Evolutionary conservation across 2,329 filamentous ascomycete species (phyloP), one percentile per base, ranked within the genome.

Genomic region (Cladobotryum mycophilum): DNA sequence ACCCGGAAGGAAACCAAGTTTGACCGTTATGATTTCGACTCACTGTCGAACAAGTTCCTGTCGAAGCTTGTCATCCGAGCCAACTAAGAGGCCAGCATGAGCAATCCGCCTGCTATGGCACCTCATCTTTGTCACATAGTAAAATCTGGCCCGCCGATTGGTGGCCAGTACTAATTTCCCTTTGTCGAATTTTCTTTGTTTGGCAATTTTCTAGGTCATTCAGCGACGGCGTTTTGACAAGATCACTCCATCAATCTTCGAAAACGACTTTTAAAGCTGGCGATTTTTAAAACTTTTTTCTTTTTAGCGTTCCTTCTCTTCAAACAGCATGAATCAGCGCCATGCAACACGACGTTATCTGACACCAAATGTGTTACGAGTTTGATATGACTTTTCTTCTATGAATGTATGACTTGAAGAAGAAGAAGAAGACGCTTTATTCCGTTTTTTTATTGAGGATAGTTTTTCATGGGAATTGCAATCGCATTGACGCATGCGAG

Each of bases 21-120:
- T 69, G 87, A 96, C 74, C 84, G 88, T 60, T 82, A 86, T 61
- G 89, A 97, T 74, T 97, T 96, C 66, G 92, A 97, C 75, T 93
- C 85, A 54, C 73, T 97, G 66, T 95, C 91, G 48, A 96, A 96
- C 78, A 97, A 96, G 76, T 96, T 97, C 76, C 75, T 96, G 60
- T 95, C 91, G 36, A 95, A 95, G 73, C 82, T 97, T 64, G 91
- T 96, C 67, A 96, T 96, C 69, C 89, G 92, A 61, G 88, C 92
- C 64, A 95, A 95, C 75, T 95, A 78, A 67, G 37, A 42, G 25
- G 20, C 41, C 8, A 38, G 33, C 43, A 20, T n/a, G 42, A 38
- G 41, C 17, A 25, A 34, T 18, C 45, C 47, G 41, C 33, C 40
- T 50, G 33, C 13, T 38, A 6, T 34, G 12, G 9, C 22, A 13